Evolutionary conservation across 78 protist genomes (phyloP).

Genomic region (Dictyostelium purpureum): DNA sequence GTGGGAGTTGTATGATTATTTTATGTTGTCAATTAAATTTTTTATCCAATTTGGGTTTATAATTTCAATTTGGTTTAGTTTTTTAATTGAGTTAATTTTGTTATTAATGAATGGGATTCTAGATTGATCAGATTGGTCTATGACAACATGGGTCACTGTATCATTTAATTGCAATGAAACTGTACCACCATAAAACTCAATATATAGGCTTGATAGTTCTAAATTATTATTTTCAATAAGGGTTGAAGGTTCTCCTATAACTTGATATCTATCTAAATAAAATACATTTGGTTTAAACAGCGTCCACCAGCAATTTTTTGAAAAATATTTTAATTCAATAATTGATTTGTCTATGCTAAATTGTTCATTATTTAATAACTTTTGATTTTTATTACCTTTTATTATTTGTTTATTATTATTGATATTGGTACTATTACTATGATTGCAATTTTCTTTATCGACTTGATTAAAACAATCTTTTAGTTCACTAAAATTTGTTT

Average conservation of each 20-base stretch:
- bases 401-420: neutral
- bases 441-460: constrained; percentile 9
- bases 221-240: constrained; percentile 31
- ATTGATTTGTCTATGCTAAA: too few relatives aligned
- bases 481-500: constrained; percentile 3
- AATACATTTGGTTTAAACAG: constrained; percentile 34
- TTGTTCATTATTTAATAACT: too few relatives aligned
- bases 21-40: neutral
- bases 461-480: constrained; percentile 61
- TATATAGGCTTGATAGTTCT: neutral
- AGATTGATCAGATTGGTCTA: constrained; percentile 21
- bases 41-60: neutral
- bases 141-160: neutral
- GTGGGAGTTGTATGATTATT: neutral
- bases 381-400: too few relatives aligned
- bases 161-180: neutral
- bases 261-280: constrained; percentile 71
- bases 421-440: too few relatives aligned
- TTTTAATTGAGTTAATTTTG: neutral
- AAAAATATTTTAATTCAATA: constrained; percentile 42
- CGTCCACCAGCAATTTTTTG: constrained; percentile 35
- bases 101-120: constrained; percentile 28
- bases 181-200: constrained; percentile 52
- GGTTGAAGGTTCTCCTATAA: constrained; percentile 53
- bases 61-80: neutral